These are phyloP conservation scores for Aspergillus fijiensis DNA, from an alignment of 2,329 filamentous ascomycete genomes.

Conservation along the genomic window DNA sequence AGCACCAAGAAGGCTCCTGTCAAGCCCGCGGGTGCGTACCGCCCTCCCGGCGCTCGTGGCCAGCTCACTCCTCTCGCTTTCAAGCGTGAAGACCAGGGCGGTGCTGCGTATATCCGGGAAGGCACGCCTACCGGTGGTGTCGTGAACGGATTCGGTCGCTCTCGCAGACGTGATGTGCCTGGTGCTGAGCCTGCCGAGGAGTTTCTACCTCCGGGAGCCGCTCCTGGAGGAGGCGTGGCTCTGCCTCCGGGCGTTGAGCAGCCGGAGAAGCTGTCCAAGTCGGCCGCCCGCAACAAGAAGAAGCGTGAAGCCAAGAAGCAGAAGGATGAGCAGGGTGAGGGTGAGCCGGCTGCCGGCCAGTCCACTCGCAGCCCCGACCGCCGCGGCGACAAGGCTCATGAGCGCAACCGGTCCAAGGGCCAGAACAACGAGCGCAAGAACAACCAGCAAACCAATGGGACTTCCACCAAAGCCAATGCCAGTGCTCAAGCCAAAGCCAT, in stretches of 20 bases:
- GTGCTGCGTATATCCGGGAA: constrained; percentile 81
- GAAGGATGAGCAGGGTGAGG: constrained; percentile 71
- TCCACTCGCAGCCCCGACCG: constrained; percentile 64
- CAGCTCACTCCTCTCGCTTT: constrained; percentile 87
- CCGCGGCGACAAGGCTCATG: constrained; percentile 54
- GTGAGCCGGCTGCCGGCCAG: constrained; percentile 29
- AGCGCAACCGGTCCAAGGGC: constrained; percentile 54
- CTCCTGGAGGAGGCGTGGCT: constrained; percentile 64
- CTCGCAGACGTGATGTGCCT: constrained; percentile 73
- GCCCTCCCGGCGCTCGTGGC: constrained; percentile 89
- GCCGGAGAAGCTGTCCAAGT: constrained; percentile 71
- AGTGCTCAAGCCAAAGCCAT: constrained; percentile 29
- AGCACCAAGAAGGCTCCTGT: constrained; percentile 88
- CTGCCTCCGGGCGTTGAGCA: constrained; percentile 64
- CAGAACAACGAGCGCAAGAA: constrained; percentile 42
- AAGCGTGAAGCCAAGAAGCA: constrained; percentile 94
- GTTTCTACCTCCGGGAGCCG: constrained; percentile 65
- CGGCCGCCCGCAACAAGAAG: constrained; percentile 96
- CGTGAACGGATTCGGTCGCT: constrained; percentile 77
- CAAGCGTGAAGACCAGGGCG: constrained; percentile 96
- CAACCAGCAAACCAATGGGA: constrained; percentile 23
- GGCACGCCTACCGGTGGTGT: constrained; percentile 61
- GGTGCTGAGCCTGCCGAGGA: constrained; percentile 75
- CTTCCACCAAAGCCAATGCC: constrained; percentile 35
- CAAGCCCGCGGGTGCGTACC: constrained; percentile 95